Base-by-base conservation (phyloP, 2,329 filamentous ascomycete genomes). In the Alternaria sp. region DNA sequence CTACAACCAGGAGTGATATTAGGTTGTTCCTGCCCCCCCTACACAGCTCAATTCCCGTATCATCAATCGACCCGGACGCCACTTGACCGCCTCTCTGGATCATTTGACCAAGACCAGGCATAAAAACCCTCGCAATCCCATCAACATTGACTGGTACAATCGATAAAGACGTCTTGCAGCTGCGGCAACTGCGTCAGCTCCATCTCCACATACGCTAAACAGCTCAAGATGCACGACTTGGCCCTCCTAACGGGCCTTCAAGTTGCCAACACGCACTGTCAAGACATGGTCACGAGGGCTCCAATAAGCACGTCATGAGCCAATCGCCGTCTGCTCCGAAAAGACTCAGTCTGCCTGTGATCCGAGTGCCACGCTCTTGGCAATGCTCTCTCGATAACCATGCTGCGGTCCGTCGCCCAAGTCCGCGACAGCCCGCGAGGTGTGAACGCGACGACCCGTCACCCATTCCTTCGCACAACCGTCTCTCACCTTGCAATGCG, bases 121-220 rank as follows among this genome's bases (percentile, higher is more conserved):
- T 51, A 40, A 41, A 41, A 54, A 60, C 60, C 63, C 62, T 51
- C 50, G 45, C 59, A 24, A 36, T 46, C 54, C 53, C 48, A 54
- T 37, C 61, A 58, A 65, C 60, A 68, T 57, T 49, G 39, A 60
- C 57, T 58, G 57, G 51, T 65, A 58, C 58, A 56, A 41, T 61
- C 60, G 57, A 64, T 61, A 60, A 58, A 61, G 40, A 46, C 57
- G 10, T 40, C 44, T 61, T 57, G 51, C 33, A 61, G 46, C 52
- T 56, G 59, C 61, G 54, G 17, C 17, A 17, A 17, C 61, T 62
- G 59, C 61, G 54, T 66, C 68, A 71, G 62, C 61, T 57, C 37
- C 59, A 54, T 54, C 63, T 69, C 68, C 66, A 70, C 69, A 72
- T 70, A 67, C 68, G 67, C 70, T 74, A 72, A 64, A 63, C 63